These are phyloP conservation scores for Tetrahymena malaccensis DNA, from an alignment of 73 alveolate genomes.

Conservation along the genomic window DNA sequence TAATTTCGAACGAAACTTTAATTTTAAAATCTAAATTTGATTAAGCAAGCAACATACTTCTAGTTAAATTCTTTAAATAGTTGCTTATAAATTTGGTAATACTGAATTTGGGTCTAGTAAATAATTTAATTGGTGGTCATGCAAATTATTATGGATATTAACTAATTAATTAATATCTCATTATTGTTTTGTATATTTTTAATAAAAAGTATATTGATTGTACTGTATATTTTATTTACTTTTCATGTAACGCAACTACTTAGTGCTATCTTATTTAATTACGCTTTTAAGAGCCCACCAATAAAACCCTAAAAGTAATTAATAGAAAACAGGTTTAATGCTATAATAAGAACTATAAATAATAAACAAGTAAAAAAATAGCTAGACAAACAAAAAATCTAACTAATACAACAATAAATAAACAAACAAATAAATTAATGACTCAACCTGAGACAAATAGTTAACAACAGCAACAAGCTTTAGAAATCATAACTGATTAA, in stretches of 20 bases:
- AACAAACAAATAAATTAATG: background rate
- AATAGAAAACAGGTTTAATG: background rate
- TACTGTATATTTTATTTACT: background rate
- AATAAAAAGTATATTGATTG: too few relatives aligned
- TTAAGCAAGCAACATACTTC: background rate
- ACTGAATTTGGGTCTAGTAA: background rate
- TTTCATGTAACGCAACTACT: background rate
- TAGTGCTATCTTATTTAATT: background rate
- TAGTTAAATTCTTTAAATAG: background rate
- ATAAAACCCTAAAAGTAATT: background rate
- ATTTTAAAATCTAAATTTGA: background rate
- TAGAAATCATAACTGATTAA: background rate
- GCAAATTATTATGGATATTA: background rate
- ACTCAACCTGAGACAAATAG: background rate
- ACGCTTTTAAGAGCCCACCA: background rate
- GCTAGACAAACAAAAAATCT: background rate
- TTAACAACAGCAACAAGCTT: background rate
- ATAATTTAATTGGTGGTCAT: background rate
- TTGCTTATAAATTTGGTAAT: background rate
- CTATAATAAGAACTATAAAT: background rate
- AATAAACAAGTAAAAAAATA: too few relatives aligned
- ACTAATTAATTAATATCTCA: background rate
- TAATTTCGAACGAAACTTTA: too few relatives aligned
- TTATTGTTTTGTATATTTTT: background rate
- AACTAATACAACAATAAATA: too few relatives aligned